These are phyloP conservation scores for Pontederia paniculata DNA, from an alignment of 176 grass and related monocot species.

Conservation along the genomic window DNA sequence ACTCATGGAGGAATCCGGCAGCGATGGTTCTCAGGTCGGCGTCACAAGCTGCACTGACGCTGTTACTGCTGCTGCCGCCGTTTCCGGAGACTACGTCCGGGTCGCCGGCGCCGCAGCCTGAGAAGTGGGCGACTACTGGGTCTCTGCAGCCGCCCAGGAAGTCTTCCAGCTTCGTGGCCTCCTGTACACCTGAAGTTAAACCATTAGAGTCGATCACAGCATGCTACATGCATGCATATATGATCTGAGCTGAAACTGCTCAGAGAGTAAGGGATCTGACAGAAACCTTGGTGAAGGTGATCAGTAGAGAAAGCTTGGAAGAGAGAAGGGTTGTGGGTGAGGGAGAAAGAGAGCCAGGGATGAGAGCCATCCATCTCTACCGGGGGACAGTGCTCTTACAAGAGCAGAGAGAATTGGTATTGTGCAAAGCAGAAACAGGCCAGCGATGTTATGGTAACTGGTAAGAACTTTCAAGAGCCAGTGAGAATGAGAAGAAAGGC, in stretches of 20 bases:
- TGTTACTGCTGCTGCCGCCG: conserved; percentile 19
- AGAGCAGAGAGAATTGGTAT: conserved; percentile 13
- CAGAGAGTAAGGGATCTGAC: not conserved
- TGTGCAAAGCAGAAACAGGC: conserved; percentile 12
- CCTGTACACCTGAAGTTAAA: conserved; percentile 16
- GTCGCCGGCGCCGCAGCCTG: not conserved
- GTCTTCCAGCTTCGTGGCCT: conserved; percentile 66
- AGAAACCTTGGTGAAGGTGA: conserved; percentile 8
- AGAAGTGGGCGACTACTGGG: not conserved
- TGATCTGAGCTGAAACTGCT: not conserved
- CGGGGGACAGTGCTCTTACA: conserved; percentile 1
- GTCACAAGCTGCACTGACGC: conserved; percentile 5
- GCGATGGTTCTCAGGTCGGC: conserved; percentile 75
- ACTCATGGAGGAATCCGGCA: conserved; percentile 47
- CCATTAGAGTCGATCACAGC: not conserved
- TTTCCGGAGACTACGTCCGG: not conserved
- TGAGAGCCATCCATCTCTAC: conserved; percentile 57
- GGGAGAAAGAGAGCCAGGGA: conserved; percentile 90
- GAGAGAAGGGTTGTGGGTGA: conserved; percentile 56
- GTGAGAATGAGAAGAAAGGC: conserved; percentile 16
- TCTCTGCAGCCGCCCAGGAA: conserved; percentile 42
- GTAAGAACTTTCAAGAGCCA: too few relatives aligned
- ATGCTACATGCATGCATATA: not conserved
- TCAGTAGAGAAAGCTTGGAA: conserved; percentile 58
- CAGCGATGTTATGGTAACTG: too few relatives aligned